Evolutionary conservation across 1,284 basidiomycete species (phyloP).

Genomic region (Sporisorium sorghi): DNA sequence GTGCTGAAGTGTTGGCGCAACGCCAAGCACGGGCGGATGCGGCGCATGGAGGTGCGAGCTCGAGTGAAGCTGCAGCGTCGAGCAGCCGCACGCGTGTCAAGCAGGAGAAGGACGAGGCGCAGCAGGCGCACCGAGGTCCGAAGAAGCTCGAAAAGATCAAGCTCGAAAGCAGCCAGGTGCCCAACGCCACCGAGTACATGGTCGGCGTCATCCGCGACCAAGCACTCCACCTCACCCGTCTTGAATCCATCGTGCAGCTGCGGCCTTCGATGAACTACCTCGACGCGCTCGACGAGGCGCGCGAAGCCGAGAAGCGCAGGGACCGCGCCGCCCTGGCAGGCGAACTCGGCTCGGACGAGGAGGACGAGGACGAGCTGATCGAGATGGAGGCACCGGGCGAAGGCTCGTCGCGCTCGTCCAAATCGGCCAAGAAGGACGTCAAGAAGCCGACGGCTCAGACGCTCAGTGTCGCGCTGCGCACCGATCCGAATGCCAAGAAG

Average conservation of each 20-base stretch:
- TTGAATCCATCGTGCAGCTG: conserved; percentile 62
- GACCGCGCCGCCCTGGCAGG: conserved; percentile 52
- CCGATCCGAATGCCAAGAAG: conserved; percentile 39
- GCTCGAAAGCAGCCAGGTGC: conserved; percentile 62
- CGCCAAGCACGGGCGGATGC: conserved; percentile 51
- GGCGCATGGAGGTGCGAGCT: conserved; percentile 28
- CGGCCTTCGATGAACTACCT: conserved; percentile 68
- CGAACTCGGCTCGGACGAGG: conserved; percentile 53
- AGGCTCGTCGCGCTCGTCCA: conserved; percentile 38
- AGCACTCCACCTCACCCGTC: conserved; percentile 63
- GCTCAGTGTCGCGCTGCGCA: conserved; percentile 61
- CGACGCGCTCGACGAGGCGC: conserved; percentile 60
- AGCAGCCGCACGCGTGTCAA: conserved; percentile 33
- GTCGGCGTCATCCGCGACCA: conserved; percentile 63
- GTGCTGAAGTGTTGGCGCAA: conserved; percentile 41
- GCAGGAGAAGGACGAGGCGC: conserved; percentile 41
- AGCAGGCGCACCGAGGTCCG: conserved; percentile 23
- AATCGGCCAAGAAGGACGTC: conserved; percentile 39
- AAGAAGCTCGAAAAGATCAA: conserved; percentile 63
- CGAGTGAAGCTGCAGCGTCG: conserved; percentile 15
- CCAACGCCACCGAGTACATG: conserved; percentile 65
- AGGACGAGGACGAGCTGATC: conserved; percentile 52
- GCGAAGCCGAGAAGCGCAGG: conserved; percentile 53
- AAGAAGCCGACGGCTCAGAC: conserved; percentile 50
- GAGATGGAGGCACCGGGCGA: conserved; percentile 47